Conservation (phyloP, 176 grass and related monocot genomes). For the Bonia amplexicaulis region DNA sequence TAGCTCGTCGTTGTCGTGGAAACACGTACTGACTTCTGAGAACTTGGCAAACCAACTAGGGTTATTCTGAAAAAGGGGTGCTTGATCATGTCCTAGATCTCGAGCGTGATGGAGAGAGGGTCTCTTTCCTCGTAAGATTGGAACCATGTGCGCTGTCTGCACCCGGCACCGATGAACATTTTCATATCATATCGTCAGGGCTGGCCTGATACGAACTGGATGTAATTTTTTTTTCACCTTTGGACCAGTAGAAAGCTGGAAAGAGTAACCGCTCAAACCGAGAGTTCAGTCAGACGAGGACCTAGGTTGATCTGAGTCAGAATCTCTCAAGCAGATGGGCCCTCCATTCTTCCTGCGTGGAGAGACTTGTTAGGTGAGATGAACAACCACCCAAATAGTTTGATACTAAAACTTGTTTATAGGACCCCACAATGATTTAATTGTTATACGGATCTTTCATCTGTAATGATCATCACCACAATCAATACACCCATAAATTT, state of each 20-base stretch:
- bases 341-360: not conserved
- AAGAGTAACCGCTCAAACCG: not conserved
- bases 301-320: not conserved
- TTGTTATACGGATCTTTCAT: too few relatives aligned
- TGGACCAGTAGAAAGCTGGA: not conserved
- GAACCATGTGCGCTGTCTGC: slow-evolving; percentile 23
- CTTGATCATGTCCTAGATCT: slow-evolving; percentile 19
- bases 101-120: not conserved
- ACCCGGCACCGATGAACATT: not conserved
- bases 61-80: not conserved
- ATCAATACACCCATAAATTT: too few relatives aligned
- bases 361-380: too few relatives aligned
- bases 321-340: not conserved
- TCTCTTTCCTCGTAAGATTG: not conserved
- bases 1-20: slow-evolving; percentile 9
- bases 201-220: not conserved
- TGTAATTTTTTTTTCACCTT: not conserved
- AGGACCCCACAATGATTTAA: too few relatives aligned
- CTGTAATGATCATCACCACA: too few relatives aligned
- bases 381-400: too few relatives aligned
- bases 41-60: not conserved
- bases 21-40: not conserved
- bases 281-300: not conserved
- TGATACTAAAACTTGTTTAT: too few relatives aligned
- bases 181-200: not conserved